These are phyloP conservation scores for Galerina sulciceps DNA, from an alignment of 768 basidiomycete species.

Conservation along the genomic window DNA sequence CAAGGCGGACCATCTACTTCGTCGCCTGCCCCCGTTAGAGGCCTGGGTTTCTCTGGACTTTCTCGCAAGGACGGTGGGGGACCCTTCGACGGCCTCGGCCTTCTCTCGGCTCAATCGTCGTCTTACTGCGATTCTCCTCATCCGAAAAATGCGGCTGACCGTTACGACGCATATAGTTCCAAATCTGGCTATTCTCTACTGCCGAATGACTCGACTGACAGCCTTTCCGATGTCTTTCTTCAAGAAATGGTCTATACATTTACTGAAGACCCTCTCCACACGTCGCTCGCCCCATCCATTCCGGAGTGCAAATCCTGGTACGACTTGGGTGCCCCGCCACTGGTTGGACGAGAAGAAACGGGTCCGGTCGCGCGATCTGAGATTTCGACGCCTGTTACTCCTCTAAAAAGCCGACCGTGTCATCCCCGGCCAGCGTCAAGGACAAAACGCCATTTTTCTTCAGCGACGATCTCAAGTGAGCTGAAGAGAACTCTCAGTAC, in stretches of 20 bases:
- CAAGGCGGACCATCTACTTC: not conserved
- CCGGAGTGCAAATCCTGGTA: slow-evolving; percentile 26
- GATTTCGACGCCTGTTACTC: too few relatives aligned
- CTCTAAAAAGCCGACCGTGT: too few relatives aligned
- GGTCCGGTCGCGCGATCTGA: too few relatives aligned
- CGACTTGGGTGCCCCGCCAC: slow-evolving; percentile 10
- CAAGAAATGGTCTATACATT: slow-evolving; percentile 25
- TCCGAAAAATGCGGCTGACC: not conserved
- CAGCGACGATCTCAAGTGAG: slow-evolving; percentile 29
- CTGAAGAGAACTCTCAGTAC: slow-evolving; percentile 16
- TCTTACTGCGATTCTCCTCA: not conserved
- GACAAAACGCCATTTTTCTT: slow-evolving; percentile 14
- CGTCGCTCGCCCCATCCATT: slow-evolving; percentile 16
- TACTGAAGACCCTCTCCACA: slow-evolving; percentile 24
- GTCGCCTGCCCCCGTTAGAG: not conserved
- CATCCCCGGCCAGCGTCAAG: not conserved
- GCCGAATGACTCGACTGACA: not conserved
- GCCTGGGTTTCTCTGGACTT: slow-evolving; percentile 22
- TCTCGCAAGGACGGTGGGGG: not conserved
- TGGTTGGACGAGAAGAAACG: too few relatives aligned
- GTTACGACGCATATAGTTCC: not conserved
- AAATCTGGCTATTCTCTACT: not conserved
- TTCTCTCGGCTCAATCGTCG: not conserved
- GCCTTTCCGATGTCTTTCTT: slow-evolving; percentile 22
- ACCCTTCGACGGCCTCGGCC: slow-evolving; percentile 3